These are phyloP conservation scores for Pseudonitzschia delicatissima DNA, from an alignment of 108 stramenopile genomes.

Conservation along the genomic window DNA sequence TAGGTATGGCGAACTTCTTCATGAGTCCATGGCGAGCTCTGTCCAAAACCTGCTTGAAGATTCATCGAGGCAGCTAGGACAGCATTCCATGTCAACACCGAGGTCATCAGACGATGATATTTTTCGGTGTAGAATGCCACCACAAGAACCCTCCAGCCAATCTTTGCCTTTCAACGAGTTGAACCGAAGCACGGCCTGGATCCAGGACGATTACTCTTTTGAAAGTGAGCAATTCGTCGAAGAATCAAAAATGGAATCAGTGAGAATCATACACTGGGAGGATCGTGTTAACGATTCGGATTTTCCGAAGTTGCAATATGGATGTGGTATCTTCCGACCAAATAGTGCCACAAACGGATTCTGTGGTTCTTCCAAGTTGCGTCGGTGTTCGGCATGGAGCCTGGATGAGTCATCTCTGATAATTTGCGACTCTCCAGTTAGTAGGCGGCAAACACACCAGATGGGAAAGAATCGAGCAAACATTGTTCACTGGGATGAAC, in stretches of 20 bases:
- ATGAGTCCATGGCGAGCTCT: neutral
- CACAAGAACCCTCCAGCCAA: neutral
- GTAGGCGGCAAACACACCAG: neutral
- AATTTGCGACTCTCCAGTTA: too few relatives aligned
- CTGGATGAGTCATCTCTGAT: constrained; percentile 7
- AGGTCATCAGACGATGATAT: neutral
- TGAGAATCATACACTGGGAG: constrained; percentile 25
- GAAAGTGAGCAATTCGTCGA: neutral
- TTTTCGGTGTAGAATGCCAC: constrained; percentile 4
- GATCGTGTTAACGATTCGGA: constrained; percentile 3
- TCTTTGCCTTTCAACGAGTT: constrained; percentile 11
- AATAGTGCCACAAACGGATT: neutral
- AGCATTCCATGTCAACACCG: neutral
- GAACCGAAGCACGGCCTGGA: constrained; percentile 28
- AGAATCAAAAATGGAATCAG: neutral
- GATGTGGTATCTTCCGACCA: constrained; percentile 1
- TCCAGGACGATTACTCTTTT: constrained; percentile 15
- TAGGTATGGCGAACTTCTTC: neutral
- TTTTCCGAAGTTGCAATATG: neutral
- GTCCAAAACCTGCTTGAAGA: constrained; percentile 4
- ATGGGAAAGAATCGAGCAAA: neutral
- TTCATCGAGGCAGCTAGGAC: neutral
- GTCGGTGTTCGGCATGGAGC: constrained; percentile 27
- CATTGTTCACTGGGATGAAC: constrained; percentile 24
- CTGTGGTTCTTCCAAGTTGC: neutral